Percentiles rank a stretch among this genome's conserved stretches.
phyloP scores from a whole-genome alignment of 1,284 basidiomycete species.

The Mrakiaceae sp. region DNA sequence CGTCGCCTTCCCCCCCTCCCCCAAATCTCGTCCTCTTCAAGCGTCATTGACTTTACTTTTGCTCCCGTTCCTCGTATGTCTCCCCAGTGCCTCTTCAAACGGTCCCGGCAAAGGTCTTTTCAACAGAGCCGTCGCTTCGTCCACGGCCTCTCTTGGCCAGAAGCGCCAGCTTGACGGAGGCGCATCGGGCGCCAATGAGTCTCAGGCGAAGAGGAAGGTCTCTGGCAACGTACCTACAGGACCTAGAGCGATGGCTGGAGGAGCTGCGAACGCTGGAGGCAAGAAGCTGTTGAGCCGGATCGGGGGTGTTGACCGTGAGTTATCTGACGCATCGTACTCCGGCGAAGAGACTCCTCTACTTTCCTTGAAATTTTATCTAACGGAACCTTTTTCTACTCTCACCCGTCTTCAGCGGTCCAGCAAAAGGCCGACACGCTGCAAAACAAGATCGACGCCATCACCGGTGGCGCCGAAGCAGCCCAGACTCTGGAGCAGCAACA shows the following conservation, averaged over 20 bases:
- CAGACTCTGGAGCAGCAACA: conserved; percentile 10
- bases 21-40: conserved; percentile 1
- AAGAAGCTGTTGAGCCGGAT: conserved; percentile 8
- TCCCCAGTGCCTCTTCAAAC: too few relatives aligned
- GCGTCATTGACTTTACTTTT: too few relatives aligned
- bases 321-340: too few relatives aligned
- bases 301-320: background rate
- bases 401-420: too few relatives aligned
- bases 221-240: conserved; percentile 6
- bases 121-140: conserved; percentile 1
- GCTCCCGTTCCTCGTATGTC: too few relatives aligned
- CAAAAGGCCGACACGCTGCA: conserved; percentile 3
- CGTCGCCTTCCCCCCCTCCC: background rate
- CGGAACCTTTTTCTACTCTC: too few relatives aligned
- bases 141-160: background rate
- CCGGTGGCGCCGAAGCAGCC: background rate
- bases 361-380: too few relatives aligned
- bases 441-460: conserved; percentile 7
- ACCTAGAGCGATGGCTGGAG: background rate
- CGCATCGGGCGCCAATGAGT: background rate
- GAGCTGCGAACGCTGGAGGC: background rate
- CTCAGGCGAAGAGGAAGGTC: conserved; percentile 1
- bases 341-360: too few relatives aligned
- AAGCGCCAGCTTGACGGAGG: conserved; percentile 2
- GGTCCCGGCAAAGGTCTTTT: background rate